Conservation (phyloP, 2,329 filamentous ascomycete genomes). For the Ophiostoma ips region DNA sequence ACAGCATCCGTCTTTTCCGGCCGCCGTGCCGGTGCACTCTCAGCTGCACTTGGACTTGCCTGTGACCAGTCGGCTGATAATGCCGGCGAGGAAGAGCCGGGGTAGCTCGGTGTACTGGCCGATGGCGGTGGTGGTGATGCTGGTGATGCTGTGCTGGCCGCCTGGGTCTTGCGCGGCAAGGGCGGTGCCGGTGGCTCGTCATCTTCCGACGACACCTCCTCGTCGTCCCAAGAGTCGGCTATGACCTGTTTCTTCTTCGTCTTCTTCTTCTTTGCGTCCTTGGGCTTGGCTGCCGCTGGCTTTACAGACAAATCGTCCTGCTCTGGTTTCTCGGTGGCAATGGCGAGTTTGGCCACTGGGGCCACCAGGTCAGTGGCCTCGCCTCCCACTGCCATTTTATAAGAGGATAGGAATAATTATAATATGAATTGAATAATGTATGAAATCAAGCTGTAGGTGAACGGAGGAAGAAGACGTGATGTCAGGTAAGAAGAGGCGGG, state of each 20-base stretch:
- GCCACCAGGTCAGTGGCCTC: slow-evolving; percentile 10
- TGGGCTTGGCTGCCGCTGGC: background rate
- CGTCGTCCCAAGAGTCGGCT: slow-evolving; percentile 69
- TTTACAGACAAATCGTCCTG: background rate
- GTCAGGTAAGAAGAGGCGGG: no score
- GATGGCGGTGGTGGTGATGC: background rate
- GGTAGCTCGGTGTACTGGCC: background rate
- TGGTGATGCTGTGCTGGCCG: background rate
- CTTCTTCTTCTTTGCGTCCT: slow-evolving; percentile 19
- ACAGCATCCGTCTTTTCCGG: slow-evolving; percentile 93
- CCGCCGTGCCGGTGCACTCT: slow-evolving; percentile 22
- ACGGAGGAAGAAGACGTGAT: no score
- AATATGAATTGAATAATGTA: no score
- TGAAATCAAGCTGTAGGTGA: no score
- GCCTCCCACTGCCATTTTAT: slow-evolving; percentile 9
- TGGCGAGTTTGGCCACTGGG: slow-evolving; percentile 19
- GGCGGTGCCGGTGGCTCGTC: background rate
- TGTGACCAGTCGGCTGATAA: slow-evolving; percentile 4
- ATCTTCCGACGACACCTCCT: slow-evolving; percentile 32
- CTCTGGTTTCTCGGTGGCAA: slow-evolving; percentile 16
- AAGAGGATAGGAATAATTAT: background rate
- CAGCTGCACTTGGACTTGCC: background rate
- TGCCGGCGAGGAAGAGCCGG: background rate
- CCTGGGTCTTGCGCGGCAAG: background rate
- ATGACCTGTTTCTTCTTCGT: slow-evolving; percentile 28